A percentile compares a stretch with the other conserved stretches of the same genome.
phyloP scores from a whole-genome alignment of 768 basidiomycete species.

The Phlebiopsis flavidoalba region DNA sequence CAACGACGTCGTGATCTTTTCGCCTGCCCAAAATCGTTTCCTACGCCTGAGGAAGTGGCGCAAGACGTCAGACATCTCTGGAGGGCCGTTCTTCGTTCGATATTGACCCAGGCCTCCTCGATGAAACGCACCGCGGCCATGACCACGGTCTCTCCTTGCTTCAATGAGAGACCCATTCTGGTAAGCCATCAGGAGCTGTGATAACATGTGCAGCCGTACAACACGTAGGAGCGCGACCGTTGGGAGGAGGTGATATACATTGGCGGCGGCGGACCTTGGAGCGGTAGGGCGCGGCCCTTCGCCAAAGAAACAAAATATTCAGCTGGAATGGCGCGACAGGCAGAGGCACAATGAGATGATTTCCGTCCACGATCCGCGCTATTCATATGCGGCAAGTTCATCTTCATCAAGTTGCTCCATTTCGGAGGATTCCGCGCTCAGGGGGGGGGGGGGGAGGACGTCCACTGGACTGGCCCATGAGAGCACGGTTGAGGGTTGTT shows the following conservation, averaged over 20 bases:
- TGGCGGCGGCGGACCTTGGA: slow-evolving; percentile 48
- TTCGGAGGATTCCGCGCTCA: slow-evolving; percentile 20
- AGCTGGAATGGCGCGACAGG: slow-evolving; percentile 62
- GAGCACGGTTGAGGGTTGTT: slow-evolving; percentile 49
- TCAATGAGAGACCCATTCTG: slow-evolving; percentile 51
- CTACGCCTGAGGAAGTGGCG: slow-evolving; percentile 38
- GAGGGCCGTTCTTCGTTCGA: slow-evolving; percentile 71
- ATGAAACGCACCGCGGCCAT: slow-evolving; percentile 66
- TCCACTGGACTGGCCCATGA: slow-evolving; percentile 39
- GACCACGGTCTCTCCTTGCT: slow-evolving; percentile 64
- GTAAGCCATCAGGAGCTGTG: slow-evolving; percentile 54
- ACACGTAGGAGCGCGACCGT: slow-evolving; percentile 73
- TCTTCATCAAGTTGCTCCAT: slow-evolving; percentile 35
- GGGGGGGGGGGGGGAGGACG: too few species aligned
- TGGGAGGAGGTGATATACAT: slow-evolving; percentile 71
- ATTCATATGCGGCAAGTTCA: slow-evolving; percentile 35
- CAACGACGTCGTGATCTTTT: not conserved
- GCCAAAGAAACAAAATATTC: slow-evolving; percentile 55
- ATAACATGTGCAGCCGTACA: slow-evolving; percentile 80
- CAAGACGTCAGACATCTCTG: slow-evolving; percentile 66
- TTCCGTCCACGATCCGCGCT: slow-evolving; percentile 36
- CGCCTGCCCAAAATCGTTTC: not conserved
- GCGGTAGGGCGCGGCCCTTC: slow-evolving; percentile 38
- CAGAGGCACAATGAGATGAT: slow-evolving; percentile 54
- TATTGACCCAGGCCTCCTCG: slow-evolving; percentile 62